These are phyloP conservation scores for Suillus tomentosus DNA, from an alignment of 768 basidiomycete species.

Conservation along the genomic window DNA sequence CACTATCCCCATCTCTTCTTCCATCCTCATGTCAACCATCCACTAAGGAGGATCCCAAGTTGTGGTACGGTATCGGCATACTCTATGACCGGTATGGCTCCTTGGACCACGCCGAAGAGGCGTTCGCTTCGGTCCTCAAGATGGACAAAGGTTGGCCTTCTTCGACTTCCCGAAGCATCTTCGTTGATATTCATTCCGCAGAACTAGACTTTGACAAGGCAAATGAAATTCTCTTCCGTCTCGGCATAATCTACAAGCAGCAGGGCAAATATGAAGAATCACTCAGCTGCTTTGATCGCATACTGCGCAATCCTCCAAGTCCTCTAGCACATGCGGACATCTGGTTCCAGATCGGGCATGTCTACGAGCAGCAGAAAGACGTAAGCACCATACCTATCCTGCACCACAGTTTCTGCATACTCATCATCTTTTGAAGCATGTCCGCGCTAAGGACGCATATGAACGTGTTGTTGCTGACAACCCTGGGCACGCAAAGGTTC, in stretches of 20 bases:
- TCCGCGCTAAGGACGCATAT: constrained; percentile 91
- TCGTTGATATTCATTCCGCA: constrained; percentile 32
- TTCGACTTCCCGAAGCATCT: background rate
- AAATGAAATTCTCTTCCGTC: constrained; percentile 96
- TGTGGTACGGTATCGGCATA: constrained; percentile 99
- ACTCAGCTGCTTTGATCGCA: constrained; percentile 92
- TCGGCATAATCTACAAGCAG: constrained; percentile 99
- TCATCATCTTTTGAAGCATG: constrained; percentile 56
- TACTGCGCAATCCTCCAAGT: constrained; percentile 91
- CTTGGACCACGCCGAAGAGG: constrained; percentile 98
- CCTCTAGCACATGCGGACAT: constrained; percentile 97
- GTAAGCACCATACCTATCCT: constrained; percentile 45
- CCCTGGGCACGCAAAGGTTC: constrained; percentile 92
- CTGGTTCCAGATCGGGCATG: constrained; percentile 99
- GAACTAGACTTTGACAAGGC: constrained; percentile 92
- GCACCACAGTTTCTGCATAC: constrained; percentile 7
- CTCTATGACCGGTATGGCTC: constrained; percentile 98
- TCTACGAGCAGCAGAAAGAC: constrained; percentile 96
- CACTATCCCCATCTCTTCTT: constrained; percentile 5
- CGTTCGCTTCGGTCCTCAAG: constrained; percentile 91
- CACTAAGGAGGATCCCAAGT: constrained; percentile 86
- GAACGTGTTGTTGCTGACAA: constrained; percentile 94
- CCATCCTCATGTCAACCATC: constrained; percentile 12
- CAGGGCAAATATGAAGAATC: constrained; percentile 92
- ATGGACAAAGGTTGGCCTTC: constrained; percentile 88